Base-by-base conservation (phyloP, 345 rosid species). In the Lepidium africanum region DNA sequence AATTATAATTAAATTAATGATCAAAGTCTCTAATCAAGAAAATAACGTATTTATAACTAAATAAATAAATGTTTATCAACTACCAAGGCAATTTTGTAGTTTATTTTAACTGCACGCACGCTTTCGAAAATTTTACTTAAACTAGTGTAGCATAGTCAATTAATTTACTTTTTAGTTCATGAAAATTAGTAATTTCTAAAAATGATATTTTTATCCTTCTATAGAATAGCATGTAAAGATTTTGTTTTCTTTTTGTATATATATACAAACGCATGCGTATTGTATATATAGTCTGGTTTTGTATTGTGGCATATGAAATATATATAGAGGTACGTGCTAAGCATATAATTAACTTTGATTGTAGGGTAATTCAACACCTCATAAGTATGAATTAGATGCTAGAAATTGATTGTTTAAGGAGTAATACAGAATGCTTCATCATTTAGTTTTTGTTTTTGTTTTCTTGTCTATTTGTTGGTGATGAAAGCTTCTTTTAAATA, bases 281-380 rank as follows among this genome's bases (percentile, higher is more conserved):
- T 21, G 13, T n/a, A 21, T 55, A 40, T 35, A 45, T 55, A 39
- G 6, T 47, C 8, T 10, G 52, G 2, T 3, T 47, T 47, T 41
- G 49, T 59, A 35, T 49, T 21, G 12, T 63, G 39, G 14, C 35
- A 59, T 27, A 4, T 47, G 11, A 2, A 17, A 49, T 23, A 48
- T 39, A 27, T 14, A 10, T 30, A 25, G 7, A 63, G 40, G 59
- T 25, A 47, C 54, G 15, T 64, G 52, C 35, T 56, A 19, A 25
- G 35, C 39, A 35, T 45, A 36, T 66, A 51, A 66, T 52, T 74
- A 67, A 67, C 78, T 74, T 81, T 66, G 53, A 76, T 79, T 75
- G 74, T 72, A 45, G 78, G 67, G 73, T 69, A 77, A 56, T 74
- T 38, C 65, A 69, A 63, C 75, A 68, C 61, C 69, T 82, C 75